These are phyloP conservation scores for Russula sp. DNA, from an alignment of 768 basidiomycete genomes.

Conservation along the genomic window DNA sequence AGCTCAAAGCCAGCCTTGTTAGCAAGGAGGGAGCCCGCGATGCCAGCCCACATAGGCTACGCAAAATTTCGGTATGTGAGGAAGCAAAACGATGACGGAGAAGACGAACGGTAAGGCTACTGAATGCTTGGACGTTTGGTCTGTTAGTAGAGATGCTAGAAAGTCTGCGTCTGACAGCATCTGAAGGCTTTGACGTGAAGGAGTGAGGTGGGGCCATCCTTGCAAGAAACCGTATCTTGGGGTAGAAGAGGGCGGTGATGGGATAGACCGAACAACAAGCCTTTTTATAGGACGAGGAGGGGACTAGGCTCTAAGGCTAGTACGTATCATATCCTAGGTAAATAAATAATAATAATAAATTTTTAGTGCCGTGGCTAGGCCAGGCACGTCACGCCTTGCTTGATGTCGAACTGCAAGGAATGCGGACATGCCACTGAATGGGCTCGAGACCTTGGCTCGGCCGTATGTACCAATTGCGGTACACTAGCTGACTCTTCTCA, in stretches of 20 bases:
- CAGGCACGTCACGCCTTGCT: neutral
- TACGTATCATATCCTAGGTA: too few species aligned
- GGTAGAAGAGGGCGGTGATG: constrained; percentile 38
- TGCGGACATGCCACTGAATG: constrained; percentile 23
- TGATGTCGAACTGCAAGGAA: constrained; percentile 17
- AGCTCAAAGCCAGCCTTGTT: constrained; percentile 61
- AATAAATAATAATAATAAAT: neutral
- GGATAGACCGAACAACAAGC: constrained; percentile 15
- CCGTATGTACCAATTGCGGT: constrained; percentile 66
- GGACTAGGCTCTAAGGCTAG: neutral
- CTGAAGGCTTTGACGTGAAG: constrained; percentile 62
- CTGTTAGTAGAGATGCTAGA: constrained; percentile 48
- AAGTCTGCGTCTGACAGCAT: constrained; percentile 59
- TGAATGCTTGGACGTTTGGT: constrained; percentile 51
- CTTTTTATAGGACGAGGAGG: constrained; percentile 17
- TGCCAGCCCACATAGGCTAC: constrained; percentile 86
- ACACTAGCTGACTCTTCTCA: constrained; percentile 54
- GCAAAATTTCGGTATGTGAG: constrained; percentile 23
- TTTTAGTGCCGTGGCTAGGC: neutral
- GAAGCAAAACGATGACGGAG: constrained; percentile 20
- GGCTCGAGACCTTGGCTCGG: constrained; percentile 20
- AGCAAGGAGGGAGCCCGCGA: constrained; percentile 57
- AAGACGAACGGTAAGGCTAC: constrained; percentile 58
- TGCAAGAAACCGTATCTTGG: constrained; percentile 17
- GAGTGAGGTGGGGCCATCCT: constrained; percentile 28